These are phyloP conservation scores for Fibroporia radiculosa DNA, from an alignment of 768 basidiomycete genomes.

Conservation along the genomic window DNA sequence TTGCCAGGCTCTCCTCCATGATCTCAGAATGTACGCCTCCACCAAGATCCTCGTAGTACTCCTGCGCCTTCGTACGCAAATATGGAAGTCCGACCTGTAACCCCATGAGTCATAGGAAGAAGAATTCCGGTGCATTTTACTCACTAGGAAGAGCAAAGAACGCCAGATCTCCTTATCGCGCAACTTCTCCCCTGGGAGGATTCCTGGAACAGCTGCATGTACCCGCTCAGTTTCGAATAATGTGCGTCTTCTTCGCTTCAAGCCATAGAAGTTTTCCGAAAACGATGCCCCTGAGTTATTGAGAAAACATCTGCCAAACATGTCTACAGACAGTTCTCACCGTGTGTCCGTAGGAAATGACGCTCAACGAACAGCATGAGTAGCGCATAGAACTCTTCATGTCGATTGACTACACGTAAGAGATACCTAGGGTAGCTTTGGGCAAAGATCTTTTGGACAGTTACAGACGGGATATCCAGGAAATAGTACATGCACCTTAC, in stretches of 20 bases:
- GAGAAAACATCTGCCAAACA: not conserved
- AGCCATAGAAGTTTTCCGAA: constrained; percentile 91
- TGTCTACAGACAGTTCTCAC: constrained; percentile 35
- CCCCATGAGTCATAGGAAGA: not conserved
- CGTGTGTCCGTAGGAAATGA: constrained; percentile 81
- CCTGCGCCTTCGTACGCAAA: constrained; percentile 79
- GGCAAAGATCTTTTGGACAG: constrained; percentile 68
- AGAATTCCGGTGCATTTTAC: constrained; percentile 19
- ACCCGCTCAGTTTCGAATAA: constrained; percentile 65
- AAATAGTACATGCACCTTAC: constrained; percentile 37
- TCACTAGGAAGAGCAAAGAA: constrained; percentile 74
- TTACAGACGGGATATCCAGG: not conserved
- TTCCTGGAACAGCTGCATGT: constrained; percentile 55
- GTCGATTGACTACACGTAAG: constrained; percentile 81
- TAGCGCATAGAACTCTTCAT: constrained; percentile 92
- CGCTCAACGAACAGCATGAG: constrained; percentile 88
- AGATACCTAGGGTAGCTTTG: constrained; percentile 92
- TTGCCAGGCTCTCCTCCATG: constrained; percentile 43
- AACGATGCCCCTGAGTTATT: constrained; percentile 78
- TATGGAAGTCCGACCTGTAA: constrained; percentile 82
- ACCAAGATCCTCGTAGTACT: constrained; percentile 85
- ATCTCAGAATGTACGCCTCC: constrained; percentile 70
- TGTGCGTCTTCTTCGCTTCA: constrained; percentile 72
- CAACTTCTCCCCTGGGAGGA: constrained; percentile 60
- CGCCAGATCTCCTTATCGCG: constrained; percentile 60